Conservation (phyloP, 2,329 filamentous ascomycete species). For the Delphinella strobiligena region DNA sequence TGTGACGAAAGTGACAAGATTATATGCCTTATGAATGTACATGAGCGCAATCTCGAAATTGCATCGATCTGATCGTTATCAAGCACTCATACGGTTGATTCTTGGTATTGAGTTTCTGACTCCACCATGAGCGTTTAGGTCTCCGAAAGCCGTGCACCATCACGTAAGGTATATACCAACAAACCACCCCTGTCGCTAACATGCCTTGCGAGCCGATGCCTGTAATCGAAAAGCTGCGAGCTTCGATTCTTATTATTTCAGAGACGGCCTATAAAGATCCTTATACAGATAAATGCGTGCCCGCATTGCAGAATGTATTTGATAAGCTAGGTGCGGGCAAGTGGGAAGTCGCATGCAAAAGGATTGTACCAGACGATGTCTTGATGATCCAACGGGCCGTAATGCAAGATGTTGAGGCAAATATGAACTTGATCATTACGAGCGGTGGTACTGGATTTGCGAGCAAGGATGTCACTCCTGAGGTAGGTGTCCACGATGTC, state of each 20-base stretch:
- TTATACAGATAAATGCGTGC: slow-evolving; percentile 62
- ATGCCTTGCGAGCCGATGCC: no score
- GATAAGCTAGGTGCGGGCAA: slow-evolving; percentile 40
- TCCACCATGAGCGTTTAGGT: no score
- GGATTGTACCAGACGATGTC: slow-evolving; percentile 70
- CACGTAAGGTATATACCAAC: no score
- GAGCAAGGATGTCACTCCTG: slow-evolving; percentile 71
- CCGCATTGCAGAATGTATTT: slow-evolving; percentile 57
- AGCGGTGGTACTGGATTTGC: slow-evolving; percentile 94
- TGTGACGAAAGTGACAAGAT: background rate
- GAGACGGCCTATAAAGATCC: slow-evolving; percentile 77
- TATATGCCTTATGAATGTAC: no score
- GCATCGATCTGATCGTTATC: no score
- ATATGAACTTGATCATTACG: slow-evolving; percentile 67
- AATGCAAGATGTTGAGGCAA: slow-evolving; percentile 33
- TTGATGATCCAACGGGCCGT: slow-evolving; percentile 64
- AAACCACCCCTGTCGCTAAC: no score
- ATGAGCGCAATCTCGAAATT: no score
- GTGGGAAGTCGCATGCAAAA: slow-evolving; percentile 58
- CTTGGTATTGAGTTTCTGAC: no score
- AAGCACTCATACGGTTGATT: no score
- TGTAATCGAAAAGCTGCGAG: slow-evolving; percentile 42
- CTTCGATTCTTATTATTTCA: slow-evolving; percentile 75
- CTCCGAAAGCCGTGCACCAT: no score
- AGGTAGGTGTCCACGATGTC: slow-evolving; percentile 41